Percentiles rank a stretch among this genome's conserved stretches.
Evolutionary conservation across 2,329 filamentous ascomycete genomes (phyloP).

Genomic region (Coniochaeta sp.): DNA sequence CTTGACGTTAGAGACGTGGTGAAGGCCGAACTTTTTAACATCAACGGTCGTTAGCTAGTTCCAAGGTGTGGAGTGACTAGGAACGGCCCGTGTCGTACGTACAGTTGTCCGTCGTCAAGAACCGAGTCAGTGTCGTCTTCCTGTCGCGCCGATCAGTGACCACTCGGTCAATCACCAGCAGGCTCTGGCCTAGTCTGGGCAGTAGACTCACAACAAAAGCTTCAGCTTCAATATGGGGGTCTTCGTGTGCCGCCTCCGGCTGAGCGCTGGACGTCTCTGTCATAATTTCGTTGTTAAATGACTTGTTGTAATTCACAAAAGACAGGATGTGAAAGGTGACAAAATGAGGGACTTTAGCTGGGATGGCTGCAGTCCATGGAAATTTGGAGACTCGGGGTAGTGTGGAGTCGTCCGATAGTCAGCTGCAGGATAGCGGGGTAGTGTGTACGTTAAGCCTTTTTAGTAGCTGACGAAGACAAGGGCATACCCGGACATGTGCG

Average conservation of each 20-base stretch:
- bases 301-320: neutral
- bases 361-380: neutral
- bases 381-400: neutral
- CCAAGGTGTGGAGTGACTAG: neutral
- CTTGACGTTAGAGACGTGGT: conserved; percentile 19
- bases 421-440: neutral
- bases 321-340: neutral
- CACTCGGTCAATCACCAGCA: too few relatives aligned
- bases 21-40: conserved; percentile 8
- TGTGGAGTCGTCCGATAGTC: neutral
- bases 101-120: conserved; percentile 6
- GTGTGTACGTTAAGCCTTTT: neutral
- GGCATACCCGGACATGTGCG: neutral
- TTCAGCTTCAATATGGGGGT: neutral
- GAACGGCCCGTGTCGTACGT: conserved; percentile 4
- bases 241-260: neutral
- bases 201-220: neutral
- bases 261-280: neutral
- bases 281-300: neutral
- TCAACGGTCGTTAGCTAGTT: neutral
- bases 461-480: neutral
- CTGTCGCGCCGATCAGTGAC: neutral
- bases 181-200: neutral
- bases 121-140: conserved; percentile 2
- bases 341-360: neutral